Evolutionary conservation across 108 stramenopile genomes (phyloP).

Genomic region (Pelagomonas calceolata): DNA sequence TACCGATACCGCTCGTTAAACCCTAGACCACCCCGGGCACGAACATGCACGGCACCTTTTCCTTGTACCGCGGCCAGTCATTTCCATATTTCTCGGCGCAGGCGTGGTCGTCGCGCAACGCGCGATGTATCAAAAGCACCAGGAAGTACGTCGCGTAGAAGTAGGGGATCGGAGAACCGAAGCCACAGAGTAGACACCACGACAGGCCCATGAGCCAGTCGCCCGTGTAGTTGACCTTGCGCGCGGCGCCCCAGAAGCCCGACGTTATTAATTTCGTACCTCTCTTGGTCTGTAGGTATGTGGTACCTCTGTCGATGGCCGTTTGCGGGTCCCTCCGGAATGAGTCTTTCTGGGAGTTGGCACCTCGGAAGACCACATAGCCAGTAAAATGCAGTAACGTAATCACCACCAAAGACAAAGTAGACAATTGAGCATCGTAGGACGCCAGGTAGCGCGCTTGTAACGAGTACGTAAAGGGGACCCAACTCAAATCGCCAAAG

Average conservation of each 20-base stretch:
- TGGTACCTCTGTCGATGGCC: slow-evolving; percentile 44
- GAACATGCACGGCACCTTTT: slow-evolving; percentile 81
- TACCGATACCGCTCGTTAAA: neutral
- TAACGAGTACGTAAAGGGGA: slow-evolving; percentile 87
- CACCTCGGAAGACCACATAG: slow-evolving; percentile 76
- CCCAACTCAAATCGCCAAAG: slow-evolving; percentile 98
- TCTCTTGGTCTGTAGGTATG: slow-evolving; percentile 62
- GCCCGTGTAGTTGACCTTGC: slow-evolving; percentile 98
- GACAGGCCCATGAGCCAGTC: slow-evolving; percentile 96
- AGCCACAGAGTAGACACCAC: slow-evolving; percentile 88
- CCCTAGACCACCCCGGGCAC: slow-evolving; percentile 75
- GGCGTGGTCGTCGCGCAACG: slow-evolving; percentile 82
- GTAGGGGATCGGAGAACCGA: slow-evolving; percentile 69
- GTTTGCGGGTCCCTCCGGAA: slow-evolving; percentile 78
- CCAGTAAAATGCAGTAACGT: slow-evolving; percentile 36
- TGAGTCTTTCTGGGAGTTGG: slow-evolving; percentile 86
- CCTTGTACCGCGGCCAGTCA: slow-evolving; percentile 88
- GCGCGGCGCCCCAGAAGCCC: slow-evolving; percentile 96
- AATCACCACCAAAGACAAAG: neutral
- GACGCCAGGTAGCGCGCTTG: slow-evolving; percentile 78
- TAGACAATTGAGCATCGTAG: slow-evolving; percentile 52
- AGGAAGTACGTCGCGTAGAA: slow-evolving; percentile 92
- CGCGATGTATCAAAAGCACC: slow-evolving; percentile 84
- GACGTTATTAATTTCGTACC: slow-evolving; percentile 74
- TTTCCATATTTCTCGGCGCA: slow-evolving; percentile 88